A percentile compares a stretch with the other conserved stretches of the same genome.
Conservation (phyloP, 1,139 yeast species). For the Starmera stellimalicola region DNA sequence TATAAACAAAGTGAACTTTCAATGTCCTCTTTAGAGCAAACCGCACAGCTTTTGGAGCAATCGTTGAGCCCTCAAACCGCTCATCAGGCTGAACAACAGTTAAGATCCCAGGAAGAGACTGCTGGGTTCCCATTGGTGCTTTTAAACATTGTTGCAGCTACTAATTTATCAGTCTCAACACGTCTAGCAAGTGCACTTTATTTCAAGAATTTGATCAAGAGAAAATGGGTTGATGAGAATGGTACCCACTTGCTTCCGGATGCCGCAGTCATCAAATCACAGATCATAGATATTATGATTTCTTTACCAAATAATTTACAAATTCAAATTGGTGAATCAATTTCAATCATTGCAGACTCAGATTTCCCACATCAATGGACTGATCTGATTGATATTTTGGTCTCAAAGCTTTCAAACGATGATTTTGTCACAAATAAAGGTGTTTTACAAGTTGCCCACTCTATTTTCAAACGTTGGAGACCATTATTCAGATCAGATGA, state of each 20-base stretch:
- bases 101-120: conserved; percentile 51
- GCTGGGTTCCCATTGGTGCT: conserved; percentile 71
- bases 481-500: conserved; percentile 90
- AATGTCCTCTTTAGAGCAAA: conserved; percentile 24
- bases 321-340: conserved; percentile 87
- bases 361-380: conserved; percentile 94
- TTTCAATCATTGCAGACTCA: conserved; percentile 86
- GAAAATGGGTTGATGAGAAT: conserved; percentile 87
- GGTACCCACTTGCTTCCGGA: conserved; percentile 73
- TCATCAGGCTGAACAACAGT: conserved; percentile 48
- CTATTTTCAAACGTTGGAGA: conserved; percentile 95
- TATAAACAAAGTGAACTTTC: too few species aligned
- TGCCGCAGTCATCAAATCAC: conserved; percentile 58
- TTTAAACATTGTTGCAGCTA: conserved; percentile 68
- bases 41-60: conserved; percentile 26
- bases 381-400: conserved; percentile 65
- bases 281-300: conserved; percentile 79
- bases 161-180: conserved; percentile 42
- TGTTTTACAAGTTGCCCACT: conserved; percentile 84
- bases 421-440: conserved; percentile 78
- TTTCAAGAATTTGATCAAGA: conserved; percentile 77
- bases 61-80: conserved; percentile 36
- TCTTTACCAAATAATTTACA: conserved; percentile 67
- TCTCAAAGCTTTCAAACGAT: conserved; percentile 43
- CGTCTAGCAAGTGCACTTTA: conserved; percentile 85